Base-by-base conservation (phyloP, 768 basidiomycete species). In the Naganishia randhawae region DNA sequence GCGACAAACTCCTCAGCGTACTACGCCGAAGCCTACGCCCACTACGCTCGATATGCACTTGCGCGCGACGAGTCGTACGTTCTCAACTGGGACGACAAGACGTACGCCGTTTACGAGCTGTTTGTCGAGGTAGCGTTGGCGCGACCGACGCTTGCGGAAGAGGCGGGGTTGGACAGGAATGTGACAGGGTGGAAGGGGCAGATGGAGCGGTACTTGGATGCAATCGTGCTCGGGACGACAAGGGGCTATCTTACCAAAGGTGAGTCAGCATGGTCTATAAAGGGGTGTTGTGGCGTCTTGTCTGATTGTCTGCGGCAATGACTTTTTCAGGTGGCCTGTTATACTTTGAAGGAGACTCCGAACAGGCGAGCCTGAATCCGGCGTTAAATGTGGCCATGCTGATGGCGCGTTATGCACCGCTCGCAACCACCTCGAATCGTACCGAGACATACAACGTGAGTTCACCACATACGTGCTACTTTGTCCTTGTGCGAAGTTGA, bases 51-150 rank as follows among this genome's bases (percentile, higher is more conserved):
- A 35, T 89, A 85, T 74, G 77, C 82, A 27, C 82, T 94, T 0
- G 77, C 80, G 2, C 82, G 82, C 0, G 81, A 83, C 37, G 80
- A 86, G 51, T 80, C 82, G 1, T 61, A 39, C 33, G 86, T 89
- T 6, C 89, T 92, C 80, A 93, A 93, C 76, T 97, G 93, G 93
- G 93, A 93, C 75, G 85, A 86, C 3, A 89, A 90, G 77, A 85
- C 85, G 0, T 88, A 91, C 1, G 93, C 87, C 2, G 74, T 91
- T 0, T 84, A 86, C 48, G 85, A 94, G 22, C 80, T 95, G 8
- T 89, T 88, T 68, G 84, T 88, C 0, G 90, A 95, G 73, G 82
- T 91, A 31, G 85, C 86, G 1, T 82, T 86, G 61, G 83, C 85
- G 1, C 83, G 85, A 65, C 83, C 85, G 2, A 74, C 76, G 37